These are phyloP conservation scores for Aspergillus nomiae DNA, from an alignment of 2,329 filamentous ascomycete genomes.

Conservation along the genomic window DNA sequence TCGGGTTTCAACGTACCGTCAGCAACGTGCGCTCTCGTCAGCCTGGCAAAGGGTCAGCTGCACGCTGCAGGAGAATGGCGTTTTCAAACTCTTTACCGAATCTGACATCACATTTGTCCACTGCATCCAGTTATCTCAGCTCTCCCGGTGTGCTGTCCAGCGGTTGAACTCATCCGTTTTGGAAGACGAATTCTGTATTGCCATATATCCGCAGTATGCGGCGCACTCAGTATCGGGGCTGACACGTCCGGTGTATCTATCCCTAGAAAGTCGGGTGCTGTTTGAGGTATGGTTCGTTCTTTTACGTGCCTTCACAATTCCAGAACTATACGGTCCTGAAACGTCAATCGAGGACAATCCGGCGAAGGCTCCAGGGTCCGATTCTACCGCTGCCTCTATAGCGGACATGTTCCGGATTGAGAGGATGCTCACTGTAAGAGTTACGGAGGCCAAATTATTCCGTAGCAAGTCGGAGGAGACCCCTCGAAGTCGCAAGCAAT, in stretches of 20 bases:
- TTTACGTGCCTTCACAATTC: slow-evolving; percentile 85
- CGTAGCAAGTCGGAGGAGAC: slow-evolving; percentile 34
- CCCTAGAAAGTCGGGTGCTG: slow-evolving; percentile 81
- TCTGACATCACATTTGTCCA: slow-evolving; percentile 78
- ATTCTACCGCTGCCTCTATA: slow-evolving; percentile 37
- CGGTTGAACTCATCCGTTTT: slow-evolving; percentile 86
- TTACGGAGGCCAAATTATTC: slow-evolving; percentile 63
- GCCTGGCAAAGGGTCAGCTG: slow-evolving; percentile 89
- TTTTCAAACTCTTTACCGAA: slow-evolving; percentile 87
- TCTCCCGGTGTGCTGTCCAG: slow-evolving; percentile 88
- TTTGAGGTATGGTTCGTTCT: slow-evolving; percentile 98
- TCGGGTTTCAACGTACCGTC: slow-evolving; percentile 55
- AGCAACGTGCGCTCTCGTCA: slow-evolving; percentile 59
- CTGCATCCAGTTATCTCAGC: slow-evolving; percentile 81
- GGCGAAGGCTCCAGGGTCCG: slow-evolving; percentile 32
- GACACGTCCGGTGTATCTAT: slow-evolving; percentile 85
- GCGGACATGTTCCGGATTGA: slow-evolving; percentile 69
- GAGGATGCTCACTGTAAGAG: slow-evolving; percentile 59
- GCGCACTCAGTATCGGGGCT: slow-evolving; percentile 72
- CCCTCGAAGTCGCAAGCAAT: slow-evolving; percentile 36
- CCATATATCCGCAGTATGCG: slow-evolving; percentile 92
- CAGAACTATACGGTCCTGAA: slow-evolving; percentile 80
- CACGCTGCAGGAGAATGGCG: slow-evolving; percentile 90
- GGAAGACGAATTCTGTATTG: slow-evolving; percentile 90
- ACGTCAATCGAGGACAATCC: slow-evolving; percentile 45